A percentile compares a stretch with the other conserved stretches of the same genome.
phyloP scores from a whole-genome alignment of 2,329 filamentous ascomycete species.

The Aschersonia sp. region DNA sequence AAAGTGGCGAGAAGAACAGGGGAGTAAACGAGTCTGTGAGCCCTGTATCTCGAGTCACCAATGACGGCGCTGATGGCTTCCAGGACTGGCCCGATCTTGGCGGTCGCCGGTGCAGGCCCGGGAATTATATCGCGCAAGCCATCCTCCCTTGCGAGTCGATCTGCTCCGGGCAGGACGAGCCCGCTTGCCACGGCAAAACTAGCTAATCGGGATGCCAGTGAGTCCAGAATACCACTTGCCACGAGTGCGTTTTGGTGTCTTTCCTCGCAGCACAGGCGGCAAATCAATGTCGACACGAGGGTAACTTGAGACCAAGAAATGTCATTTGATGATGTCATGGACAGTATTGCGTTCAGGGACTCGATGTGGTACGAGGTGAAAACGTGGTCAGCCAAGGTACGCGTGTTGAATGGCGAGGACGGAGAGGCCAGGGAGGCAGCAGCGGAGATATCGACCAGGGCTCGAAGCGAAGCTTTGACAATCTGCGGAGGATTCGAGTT shows the following conservation, averaged over 20 bases:
- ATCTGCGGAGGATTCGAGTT: conserved; percentile 49
- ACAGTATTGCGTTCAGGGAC: conserved; percentile 51
- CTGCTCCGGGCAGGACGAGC: conserved; percentile 52
- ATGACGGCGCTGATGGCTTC: conserved; percentile 68
- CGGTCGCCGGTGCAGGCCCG: conserved; percentile 39
- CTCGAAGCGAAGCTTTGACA: conserved; percentile 58
- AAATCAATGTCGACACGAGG: conserved; percentile 42
- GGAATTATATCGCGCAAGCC: conserved; percentile 45
- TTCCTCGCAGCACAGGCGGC: conserved; percentile 50
- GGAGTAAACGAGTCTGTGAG: conserved; percentile 55
- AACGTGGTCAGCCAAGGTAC: conserved; percentile 45
- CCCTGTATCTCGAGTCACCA: conserved; percentile 63
- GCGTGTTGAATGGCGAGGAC: conserved; percentile 30
- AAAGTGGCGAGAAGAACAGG: conserved; percentile 57
- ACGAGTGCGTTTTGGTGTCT: conserved; percentile 58
- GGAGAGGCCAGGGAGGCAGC: conserved; percentile 43
- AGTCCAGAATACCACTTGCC: conserved; percentile 61
- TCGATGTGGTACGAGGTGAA: conserved; percentile 49
- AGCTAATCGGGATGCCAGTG: conserved; percentile 59
- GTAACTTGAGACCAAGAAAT: conserved; percentile 46
- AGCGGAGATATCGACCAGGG: conserved; percentile 57
- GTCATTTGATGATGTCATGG: conserved; percentile 36
- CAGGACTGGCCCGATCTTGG: conserved; percentile 54
- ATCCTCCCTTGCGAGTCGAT: conserved; percentile 36
- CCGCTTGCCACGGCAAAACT: conserved; percentile 55